phyloP scores from a whole-genome alignment of 1,284 basidiomycete species.

The Stereum hirsutum region DNA sequence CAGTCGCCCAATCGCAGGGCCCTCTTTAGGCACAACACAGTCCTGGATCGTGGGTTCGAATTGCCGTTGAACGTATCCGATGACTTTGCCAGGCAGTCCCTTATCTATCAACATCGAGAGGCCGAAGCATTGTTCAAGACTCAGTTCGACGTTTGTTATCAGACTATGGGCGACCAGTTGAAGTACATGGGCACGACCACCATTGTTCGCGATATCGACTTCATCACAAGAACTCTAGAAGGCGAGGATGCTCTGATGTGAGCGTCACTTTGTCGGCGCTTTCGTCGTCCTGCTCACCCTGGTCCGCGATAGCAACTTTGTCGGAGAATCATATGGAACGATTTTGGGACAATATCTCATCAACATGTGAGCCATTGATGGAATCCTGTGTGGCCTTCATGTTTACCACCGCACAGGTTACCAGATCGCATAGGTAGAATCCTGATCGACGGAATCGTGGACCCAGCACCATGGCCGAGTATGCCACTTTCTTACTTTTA shows the following conservation, averaged over 20 bases:
- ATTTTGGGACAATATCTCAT: slow-evolving; percentile 8
- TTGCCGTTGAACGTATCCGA: slow-evolving; percentile 11
- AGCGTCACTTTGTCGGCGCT: neutral
- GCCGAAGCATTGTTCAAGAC: slow-evolving; percentile 24
- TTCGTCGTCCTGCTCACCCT: too few relatives aligned
- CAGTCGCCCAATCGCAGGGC: neutral
- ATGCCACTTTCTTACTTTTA: slow-evolving; percentile 7
- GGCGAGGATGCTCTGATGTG: slow-evolving; percentile 32
- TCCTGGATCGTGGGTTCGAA: neutral
- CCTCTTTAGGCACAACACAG: neutral
- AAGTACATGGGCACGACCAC: slow-evolving; percentile 33
- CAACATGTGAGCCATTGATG: slow-evolving; percentile 16
- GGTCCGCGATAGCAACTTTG: slow-evolving; percentile 15
- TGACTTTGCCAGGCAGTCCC: slow-evolving; percentile 16
- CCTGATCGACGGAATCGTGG: slow-evolving; percentile 1
- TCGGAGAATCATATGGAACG: slow-evolving; percentile 15
- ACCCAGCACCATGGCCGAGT: slow-evolving; percentile 19
- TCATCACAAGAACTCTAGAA: slow-evolving; percentile 28
- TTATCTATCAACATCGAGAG: slow-evolving; percentile 26
- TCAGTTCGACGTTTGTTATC: slow-evolving; percentile 25
- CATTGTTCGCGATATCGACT: slow-evolving; percentile 33
- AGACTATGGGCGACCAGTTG: slow-evolving; percentile 29
- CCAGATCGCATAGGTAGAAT: neutral
- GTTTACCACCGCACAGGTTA: neutral
- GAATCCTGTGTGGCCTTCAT: neutral